phyloP scores from a whole-genome alignment of 2,329 filamentous ascomycete genomes.

The Paecilomyces sp. region DNA sequence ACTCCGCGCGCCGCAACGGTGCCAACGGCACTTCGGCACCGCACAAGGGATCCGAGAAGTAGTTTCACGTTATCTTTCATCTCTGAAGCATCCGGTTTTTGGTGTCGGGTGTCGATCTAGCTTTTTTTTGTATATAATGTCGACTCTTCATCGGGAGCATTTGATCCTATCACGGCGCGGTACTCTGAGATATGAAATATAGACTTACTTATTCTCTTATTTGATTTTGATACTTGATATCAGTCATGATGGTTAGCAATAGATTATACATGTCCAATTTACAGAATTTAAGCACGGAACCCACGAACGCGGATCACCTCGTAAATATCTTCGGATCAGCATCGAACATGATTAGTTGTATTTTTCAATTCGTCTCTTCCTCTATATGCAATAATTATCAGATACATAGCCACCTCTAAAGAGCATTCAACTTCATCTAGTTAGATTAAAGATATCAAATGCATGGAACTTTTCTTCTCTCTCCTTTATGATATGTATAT shows the following conservation, averaged over 20 bases:
- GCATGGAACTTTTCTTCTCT: slow-evolving; percentile 1
- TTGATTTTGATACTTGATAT: background rate
- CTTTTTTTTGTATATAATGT: background rate
- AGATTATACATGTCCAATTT: background rate
- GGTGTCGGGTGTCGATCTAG: background rate
- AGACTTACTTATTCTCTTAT: background rate
- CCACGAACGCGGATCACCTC: too few species aligned
- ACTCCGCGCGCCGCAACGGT: background rate
- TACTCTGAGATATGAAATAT: background rate
- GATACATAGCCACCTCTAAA: background rate
- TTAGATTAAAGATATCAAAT: too few species aligned
- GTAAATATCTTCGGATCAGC: too few species aligned
- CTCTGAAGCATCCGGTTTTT: background rate
- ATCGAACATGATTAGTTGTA: background rate
- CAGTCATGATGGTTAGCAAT: background rate
- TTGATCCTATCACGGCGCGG: background rate
- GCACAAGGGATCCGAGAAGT: background rate
- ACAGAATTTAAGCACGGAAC: background rate
- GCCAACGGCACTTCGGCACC: background rate
- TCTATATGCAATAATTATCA: background rate
- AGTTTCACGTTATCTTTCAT: background rate
- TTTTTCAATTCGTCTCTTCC: background rate
- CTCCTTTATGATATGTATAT: background rate
- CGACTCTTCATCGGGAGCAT: background rate
- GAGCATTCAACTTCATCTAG: background rate